Percentiles rank a stretch among this genome's conserved stretches.
These are phyloP conservation scores for Naematelia encephala DNA, from an alignment of 768 basidiomycete species.

Conservation along the genomic window DNA sequence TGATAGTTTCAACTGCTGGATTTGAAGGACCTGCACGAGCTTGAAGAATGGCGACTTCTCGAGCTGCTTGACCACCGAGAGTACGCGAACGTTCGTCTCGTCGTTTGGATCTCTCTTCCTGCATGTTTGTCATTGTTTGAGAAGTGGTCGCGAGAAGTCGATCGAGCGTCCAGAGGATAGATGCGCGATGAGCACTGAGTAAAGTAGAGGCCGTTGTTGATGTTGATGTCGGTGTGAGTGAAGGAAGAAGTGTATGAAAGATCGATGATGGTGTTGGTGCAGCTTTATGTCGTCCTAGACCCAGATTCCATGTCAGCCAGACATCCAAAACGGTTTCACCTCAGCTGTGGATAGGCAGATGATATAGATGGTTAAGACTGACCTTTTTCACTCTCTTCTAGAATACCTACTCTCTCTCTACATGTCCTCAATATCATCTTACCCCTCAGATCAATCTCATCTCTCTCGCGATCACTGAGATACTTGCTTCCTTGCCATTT, in stretches of 20 bases:
- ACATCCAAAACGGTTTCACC: too few species aligned
- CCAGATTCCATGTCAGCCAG: neutral
- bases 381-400: constrained; percentile 90
- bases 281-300: constrained; percentile 25
- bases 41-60: constrained; percentile 41
- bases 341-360: too few species aligned
- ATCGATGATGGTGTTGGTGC: constrained; percentile 60
- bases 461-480: constrained; percentile 84
- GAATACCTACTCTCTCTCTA: constrained; percentile 77
- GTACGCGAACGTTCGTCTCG: constrained; percentile 79
- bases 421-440: constrained; percentile 79
- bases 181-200: constrained; percentile 83
- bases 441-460: constrained; percentile 91
- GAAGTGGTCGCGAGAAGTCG: constrained; percentile 74
- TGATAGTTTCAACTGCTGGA: constrained; percentile 61
- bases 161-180: constrained; percentile 86
- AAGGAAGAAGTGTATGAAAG: constrained; percentile 68
- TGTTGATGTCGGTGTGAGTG: constrained; percentile 59
- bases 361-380: constrained; percentile 47
- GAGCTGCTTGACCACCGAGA: constrained; percentile 63
- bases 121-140: constrained; percentile 76
- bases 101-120: constrained; percentile 87
- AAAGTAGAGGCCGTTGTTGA: constrained; percentile 56
- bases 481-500: constrained; percentile 47
- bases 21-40: constrained; percentile 2